These are phyloP conservation scores for Aspergillus vadensis DNA, from an alignment of 2,329 filamentous ascomycete genomes.

Conservation along the genomic window DNA sequence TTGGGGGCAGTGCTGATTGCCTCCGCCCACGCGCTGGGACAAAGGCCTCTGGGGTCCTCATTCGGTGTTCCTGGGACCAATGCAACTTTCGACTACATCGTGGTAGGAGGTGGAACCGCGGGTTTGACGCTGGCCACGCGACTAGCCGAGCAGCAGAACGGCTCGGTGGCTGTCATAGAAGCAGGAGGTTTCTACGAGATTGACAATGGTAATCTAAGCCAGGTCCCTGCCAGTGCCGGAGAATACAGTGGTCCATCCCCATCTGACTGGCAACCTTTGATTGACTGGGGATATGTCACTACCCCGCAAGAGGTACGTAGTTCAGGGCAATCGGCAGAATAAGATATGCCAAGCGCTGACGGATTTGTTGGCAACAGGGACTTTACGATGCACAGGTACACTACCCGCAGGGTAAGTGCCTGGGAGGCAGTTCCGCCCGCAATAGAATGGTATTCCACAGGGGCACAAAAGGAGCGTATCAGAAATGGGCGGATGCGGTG, in stretches of 20 bases:
- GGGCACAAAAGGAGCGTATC: conserved; percentile 30
- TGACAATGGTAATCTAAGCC: conserved; percentile 29
- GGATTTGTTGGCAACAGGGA: neutral
- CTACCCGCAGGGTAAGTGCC: conserved; percentile 27
- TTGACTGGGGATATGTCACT: conserved; percentile 31
- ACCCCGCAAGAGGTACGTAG: conserved; percentile 19
- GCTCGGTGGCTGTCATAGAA: conserved; percentile 33
- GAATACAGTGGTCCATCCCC: conserved; percentile 26
- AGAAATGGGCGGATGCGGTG: conserved; percentile 39
- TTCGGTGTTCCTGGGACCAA: conserved; percentile 12
- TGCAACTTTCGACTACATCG: conserved; percentile 21
- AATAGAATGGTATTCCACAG: conserved; percentile 32
- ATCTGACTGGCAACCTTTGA: conserved; percentile 17
- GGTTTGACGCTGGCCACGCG: conserved; percentile 23
- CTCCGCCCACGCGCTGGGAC: neutral
- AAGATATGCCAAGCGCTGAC: neutral
- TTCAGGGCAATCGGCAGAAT: neutral
- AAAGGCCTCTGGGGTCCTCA: neutral
- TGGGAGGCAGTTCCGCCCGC: conserved; percentile 21
- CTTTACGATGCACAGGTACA: conserved; percentile 15
- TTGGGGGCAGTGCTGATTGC: neutral
- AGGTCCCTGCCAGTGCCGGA: conserved; percentile 24
- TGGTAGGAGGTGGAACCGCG: conserved; percentile 29
- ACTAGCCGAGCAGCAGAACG: conserved; percentile 22
- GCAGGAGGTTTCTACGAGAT: conserved; percentile 35